Conservation (phyloP, 2,329 filamentous ascomycete genomes). For the Penicillium sp. region DNA sequence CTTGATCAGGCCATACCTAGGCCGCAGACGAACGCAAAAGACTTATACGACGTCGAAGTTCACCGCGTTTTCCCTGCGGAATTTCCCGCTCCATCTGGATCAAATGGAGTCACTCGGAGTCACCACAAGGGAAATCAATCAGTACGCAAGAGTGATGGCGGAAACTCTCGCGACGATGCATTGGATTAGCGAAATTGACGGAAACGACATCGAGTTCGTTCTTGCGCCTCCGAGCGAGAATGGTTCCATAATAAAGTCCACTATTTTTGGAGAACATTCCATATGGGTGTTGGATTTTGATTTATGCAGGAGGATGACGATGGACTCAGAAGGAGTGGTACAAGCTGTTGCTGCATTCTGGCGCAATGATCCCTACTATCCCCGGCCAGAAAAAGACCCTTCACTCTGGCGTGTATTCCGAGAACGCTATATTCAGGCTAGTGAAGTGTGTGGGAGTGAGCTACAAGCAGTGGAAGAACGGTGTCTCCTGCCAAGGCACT, state of each 20-base stretch:
- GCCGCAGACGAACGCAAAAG: constrained; percentile 30
- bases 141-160: constrained; percentile 49
- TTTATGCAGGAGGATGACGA: constrained; percentile 36
- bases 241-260: constrained; percentile 2
- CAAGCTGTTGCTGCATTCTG: constrained; percentile 47
- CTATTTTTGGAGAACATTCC: constrained; percentile 32
- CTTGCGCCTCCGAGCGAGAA: constrained; percentile 31
- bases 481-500: constrained; percentile 5
- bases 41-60: constrained; percentile 19
- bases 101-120: constrained; percentile 50
- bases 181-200: constrained; percentile 51
- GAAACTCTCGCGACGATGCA: constrained; percentile 52
- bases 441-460: constrained; percentile 3
- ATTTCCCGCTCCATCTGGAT: constrained; percentile 51
- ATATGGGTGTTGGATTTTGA: constrained; percentile 54
- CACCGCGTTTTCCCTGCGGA: constrained; percentile 43
- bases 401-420: constrained; percentile 28
- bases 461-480: not conserved
- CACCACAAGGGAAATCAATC: constrained; percentile 11
- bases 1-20: constrained; percentile 51
- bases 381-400: constrained; percentile 34
- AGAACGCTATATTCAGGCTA: constrained; percentile 24
- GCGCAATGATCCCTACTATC: constrained; percentile 54
- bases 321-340: constrained; percentile 43
- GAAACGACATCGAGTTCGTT: constrained; percentile 57